Evolutionary conservation across 2,329 filamentous ascomycete species (phyloP), one percentile per base, ranked within the genome.

Genomic region (Stachybotrys echinatus): DNA sequence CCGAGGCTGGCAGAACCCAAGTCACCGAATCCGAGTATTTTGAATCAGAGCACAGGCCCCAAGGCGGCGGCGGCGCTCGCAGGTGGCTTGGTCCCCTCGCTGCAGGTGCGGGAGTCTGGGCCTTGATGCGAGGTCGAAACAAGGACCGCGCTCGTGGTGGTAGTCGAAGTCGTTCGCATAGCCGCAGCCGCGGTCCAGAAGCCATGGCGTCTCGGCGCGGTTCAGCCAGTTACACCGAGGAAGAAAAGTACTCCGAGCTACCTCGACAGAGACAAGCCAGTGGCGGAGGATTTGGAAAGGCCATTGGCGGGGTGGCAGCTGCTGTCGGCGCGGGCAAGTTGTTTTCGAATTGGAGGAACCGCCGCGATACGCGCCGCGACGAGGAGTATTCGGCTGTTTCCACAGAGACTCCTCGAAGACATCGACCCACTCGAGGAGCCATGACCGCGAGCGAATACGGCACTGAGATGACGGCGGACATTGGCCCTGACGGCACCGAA

Each of bases 181-280:
- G 63, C 50, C 63, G 64, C 37, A 69, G 64, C 47, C 65, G 70
- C 23, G 69, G 63, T 6, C 72, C 75, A 1, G 77, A 82, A 51
- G 76, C 79, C 2, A 59, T 81, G 10, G 68, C 78, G 1, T 83
- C 80, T 0, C 71, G 77, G 40, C 69, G 72, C 27, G 73, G 65
- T 3, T 84, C 81, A 0, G 74, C 74, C 5, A 86, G 82, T 47
- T 84, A 83, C 54, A 68, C 78, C 31, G 79, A 86, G 37, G 79
- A 86, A 38, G 85, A 90, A 55, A 89, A 90, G 63, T 79, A 79
- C 50, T 79, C 79, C 0, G 77, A 83, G n/a, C 54, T 63, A 48
- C 56, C 59, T 12, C 50, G 60, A 43, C 45, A 56, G 23, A 70
- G 69, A 21, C 73, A 64, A 59, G 65, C 62, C 50, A 65, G 71